Evolutionary conservation across 1,284 basidiomycete species (phyloP), one percentile per base, ranked within the genome.

Genomic region (Mycena citricolor): DNA sequence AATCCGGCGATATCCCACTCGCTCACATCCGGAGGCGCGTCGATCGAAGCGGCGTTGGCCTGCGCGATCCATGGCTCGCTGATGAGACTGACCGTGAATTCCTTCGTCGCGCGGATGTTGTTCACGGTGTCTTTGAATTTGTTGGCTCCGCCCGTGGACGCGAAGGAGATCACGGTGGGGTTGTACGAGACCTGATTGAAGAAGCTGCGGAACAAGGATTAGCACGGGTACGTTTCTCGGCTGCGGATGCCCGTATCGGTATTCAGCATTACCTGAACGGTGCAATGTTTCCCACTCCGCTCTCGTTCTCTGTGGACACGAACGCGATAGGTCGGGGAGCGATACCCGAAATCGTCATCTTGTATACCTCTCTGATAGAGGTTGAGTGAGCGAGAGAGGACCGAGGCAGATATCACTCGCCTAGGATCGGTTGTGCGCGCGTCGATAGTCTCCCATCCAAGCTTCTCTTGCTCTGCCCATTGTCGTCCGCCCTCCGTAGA

Each of bases 1-100:
- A 88, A 58, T 2, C 86, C 86, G 19, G 73, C 74, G 34, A 86
- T 60, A 4, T 65, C 60, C 83, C 85, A 90, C 58, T 90, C 86
- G 42, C 75, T 72, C 4, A 83, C 67, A 0, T 70, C 71, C 0
- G 66, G 60, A 0, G 86, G 85, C 1, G 79, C 64, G 49, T 86
- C 76, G 19, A 85, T 72, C 3, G 76, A 62, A 1, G 77, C 73
- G 36, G 68, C 71, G 52, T 87, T 86, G 0, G 84, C 77, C 1
- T 83, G 78, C 51, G 81, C 76, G 12, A 83, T 51, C 62, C 80
- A 86, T 0, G 82, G 70, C 57, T 86, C 83, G 37, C 81, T 84
- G 59, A 88, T 84, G 51, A 88, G 81, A 51, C 80, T 83, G 16
- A 84, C 78, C 2, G 77, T 79, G 55, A 87, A 88, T 0, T 60